These are phyloP conservation scores for Flaveria brownii DNA, from an alignment of 129 eudicot species.

Conservation along the genomic window DNA sequence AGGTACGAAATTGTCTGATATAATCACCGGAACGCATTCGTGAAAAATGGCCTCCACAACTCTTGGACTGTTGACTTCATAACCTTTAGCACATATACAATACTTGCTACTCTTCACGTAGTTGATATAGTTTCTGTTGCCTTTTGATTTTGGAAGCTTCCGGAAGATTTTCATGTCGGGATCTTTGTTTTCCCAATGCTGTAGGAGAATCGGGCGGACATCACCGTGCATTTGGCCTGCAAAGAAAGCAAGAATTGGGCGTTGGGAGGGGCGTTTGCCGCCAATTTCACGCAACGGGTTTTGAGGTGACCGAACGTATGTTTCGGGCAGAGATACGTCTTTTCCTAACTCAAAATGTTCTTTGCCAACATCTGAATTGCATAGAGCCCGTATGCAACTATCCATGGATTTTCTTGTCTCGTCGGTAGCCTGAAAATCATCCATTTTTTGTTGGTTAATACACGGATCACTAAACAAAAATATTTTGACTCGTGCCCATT, in stretches of 20 bases:
- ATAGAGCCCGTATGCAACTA: conserved; percentile 67
- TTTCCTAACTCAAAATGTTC: conserved; percentile 78
- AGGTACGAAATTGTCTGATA: conserved; percentile 66
- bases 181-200: conserved; percentile 67
- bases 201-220: conserved; percentile 50
- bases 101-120: conserved; percentile 73
- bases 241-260: conserved; percentile 65
- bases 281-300: conserved; percentile 53
- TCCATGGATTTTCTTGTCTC: conserved; percentile 57
- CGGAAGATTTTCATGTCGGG: conserved; percentile 67
- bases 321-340: conserved; percentile 84
- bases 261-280: conserved; percentile 56
- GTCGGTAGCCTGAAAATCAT: conserved; percentile 54
- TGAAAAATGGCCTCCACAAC: conserved; percentile 70
- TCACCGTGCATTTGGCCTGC: conserved; percentile 82
- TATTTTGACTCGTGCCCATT: not conserved
- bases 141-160: conserved; percentile 34
- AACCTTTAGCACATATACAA: conserved; percentile 74
- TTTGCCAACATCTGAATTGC: conserved; percentile 67
- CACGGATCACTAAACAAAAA: not conserved
- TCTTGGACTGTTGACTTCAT: conserved; percentile 78
- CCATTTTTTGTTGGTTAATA: not conserved
- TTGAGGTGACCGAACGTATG: conserved; percentile 45
- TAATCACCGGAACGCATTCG: conserved; percentile 66
- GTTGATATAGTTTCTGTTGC: conserved; percentile 33